Percentiles rank a stretch among this genome's conserved stretches.
These are phyloP conservation scores for Suillus fuscotomentosus DNA, from an alignment of 768 basidiomycete genomes.

Conservation along the genomic window DNA sequence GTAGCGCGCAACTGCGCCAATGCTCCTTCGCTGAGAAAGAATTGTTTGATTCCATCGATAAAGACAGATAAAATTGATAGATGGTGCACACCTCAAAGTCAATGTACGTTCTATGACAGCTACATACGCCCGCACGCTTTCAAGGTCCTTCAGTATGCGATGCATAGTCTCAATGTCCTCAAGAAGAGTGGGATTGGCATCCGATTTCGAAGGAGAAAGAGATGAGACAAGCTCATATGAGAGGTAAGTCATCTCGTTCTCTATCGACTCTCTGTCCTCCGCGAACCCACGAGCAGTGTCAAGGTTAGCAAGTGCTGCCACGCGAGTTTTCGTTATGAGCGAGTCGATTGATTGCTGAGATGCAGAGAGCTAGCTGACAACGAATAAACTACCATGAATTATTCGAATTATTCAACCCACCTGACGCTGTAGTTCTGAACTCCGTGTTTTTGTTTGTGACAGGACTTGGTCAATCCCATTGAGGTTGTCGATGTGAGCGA, in stretches of 20 bases:
- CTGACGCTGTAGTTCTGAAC: constrained; percentile 1
- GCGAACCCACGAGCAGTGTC: constrained; percentile 71
- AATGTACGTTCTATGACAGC: constrained; percentile 70
- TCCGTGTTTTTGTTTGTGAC: constrained; percentile 38
- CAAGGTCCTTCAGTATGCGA: constrained; percentile 70
- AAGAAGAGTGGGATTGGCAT: constrained; percentile 61
- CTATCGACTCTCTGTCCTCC: constrained; percentile 70
- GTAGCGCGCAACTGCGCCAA: constrained; percentile 47
- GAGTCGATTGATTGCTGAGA: constrained; percentile 49
- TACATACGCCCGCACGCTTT: constrained; percentile 74
- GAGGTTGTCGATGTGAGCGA: constrained; percentile 47
- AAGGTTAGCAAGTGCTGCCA: constrained; percentile 47
- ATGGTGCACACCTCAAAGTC: constrained; percentile 58
- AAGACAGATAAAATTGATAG: constrained; percentile 2
- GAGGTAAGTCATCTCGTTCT: constrained; percentile 74
- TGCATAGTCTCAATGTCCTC: constrained; percentile 84
- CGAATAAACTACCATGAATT: background rate
- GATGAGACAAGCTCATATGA: constrained; percentile 63
- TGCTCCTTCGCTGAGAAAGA: constrained; percentile 51
- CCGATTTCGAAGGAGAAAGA: constrained; percentile 39
- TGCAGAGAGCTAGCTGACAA: constrained; percentile 53
- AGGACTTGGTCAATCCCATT: constrained; percentile 40
- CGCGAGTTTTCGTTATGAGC: constrained; percentile 48
- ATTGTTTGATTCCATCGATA: constrained; percentile 8
- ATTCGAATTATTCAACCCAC: background rate